Conservation (phyloP, 177 flowering plant species). For the Vitis hybrid region DNA sequence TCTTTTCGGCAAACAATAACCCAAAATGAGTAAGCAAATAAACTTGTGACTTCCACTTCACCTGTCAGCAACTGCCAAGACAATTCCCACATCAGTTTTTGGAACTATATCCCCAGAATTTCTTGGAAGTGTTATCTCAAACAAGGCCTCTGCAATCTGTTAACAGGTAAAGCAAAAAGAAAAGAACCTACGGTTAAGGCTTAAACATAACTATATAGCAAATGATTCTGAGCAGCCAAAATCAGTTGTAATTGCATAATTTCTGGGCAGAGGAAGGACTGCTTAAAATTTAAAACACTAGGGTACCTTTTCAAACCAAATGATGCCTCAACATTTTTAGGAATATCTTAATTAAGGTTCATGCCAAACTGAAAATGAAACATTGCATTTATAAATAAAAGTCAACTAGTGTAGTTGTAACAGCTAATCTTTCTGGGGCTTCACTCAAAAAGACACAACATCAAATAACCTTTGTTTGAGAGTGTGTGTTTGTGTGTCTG, state of each 20-base stretch:
- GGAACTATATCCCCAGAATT: slow-evolving; percentile 90
- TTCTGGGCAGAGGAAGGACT: no score
- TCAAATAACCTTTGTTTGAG: no score
- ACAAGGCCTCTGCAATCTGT: slow-evolving; percentile 87
- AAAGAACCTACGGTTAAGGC: not conserved
- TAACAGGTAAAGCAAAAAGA: not conserved
- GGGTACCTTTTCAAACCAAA: no score
- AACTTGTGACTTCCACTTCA: slow-evolving; percentile 19
- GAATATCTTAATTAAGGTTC: no score
- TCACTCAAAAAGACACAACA: no score
- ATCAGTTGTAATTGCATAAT: not conserved
- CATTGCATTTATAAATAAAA: no score
- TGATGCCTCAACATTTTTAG: no score
- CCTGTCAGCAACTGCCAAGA: slow-evolving; percentile 92
- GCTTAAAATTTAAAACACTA: no score
- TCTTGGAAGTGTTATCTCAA: slow-evolving; percentile 89
- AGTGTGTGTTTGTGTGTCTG: no score
- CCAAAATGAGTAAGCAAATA: not conserved
- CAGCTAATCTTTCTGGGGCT: no score
- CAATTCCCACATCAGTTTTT: slow-evolving; percentile 74
- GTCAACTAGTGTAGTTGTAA: no score
- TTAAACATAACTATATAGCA: not conserved
- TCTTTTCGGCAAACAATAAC: not conserved
- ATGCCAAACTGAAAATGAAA: no score
- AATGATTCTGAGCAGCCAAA: not conserved